Percentiles rank a stretch among this genome's conserved stretches.
phyloP scores from a whole-genome alignment of 495 filamentous ascomycete genomes.

The Chaetomium cochliodes region DNA sequence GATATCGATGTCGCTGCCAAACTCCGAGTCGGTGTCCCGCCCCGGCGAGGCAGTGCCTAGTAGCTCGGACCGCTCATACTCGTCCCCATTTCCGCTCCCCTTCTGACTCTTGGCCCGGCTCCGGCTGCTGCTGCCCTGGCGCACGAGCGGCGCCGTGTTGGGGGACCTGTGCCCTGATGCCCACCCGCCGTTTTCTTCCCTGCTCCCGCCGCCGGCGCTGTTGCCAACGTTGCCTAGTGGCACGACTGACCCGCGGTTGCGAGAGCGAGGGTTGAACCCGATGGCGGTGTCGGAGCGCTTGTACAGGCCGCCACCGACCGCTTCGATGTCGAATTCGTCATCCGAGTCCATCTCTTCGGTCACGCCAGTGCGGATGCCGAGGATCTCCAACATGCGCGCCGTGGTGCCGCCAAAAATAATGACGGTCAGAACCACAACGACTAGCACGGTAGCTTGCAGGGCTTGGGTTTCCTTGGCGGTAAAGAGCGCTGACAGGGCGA shows the following conservation, averaged over 20 bases:
- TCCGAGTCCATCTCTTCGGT: slow-evolving; percentile 95
- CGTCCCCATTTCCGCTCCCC: slow-evolving; percentile 37
- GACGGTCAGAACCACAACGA: slow-evolving; percentile 95
- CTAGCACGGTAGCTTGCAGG: slow-evolving; percentile 86
- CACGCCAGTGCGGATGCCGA: slow-evolving; percentile 90
- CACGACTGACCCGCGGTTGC: slow-evolving; percentile 52
- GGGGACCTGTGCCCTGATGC: slow-evolving; percentile 55
- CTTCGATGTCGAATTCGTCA: slow-evolving; percentile 97
- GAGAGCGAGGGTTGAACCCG: slow-evolving; percentile 66
- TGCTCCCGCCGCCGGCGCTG: slow-evolving; percentile 23
- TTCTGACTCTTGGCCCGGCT: slow-evolving; percentile 29
- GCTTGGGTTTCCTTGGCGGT: slow-evolving; percentile 72
- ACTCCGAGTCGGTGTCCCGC: slow-evolving; percentile 60
- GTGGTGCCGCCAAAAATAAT: slow-evolving; percentile 99
- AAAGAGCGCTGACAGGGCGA: slow-evolving; percentile 90
- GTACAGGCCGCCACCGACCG: slow-evolving; percentile 70
- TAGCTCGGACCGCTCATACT: slow-evolving; percentile 66
- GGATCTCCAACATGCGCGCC: slow-evolving; percentile 96
- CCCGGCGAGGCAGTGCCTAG: slow-evolving; percentile 52
- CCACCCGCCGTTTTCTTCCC: slow-evolving; percentile 45
- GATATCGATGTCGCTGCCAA: slow-evolving; percentile 65
- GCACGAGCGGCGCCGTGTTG: slow-evolving; percentile 30
- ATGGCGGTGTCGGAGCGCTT: slow-evolving; percentile 68
- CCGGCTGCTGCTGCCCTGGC: slow-evolving; percentile 50
- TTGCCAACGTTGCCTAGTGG: slow-evolving; percentile 51